phyloP scores from a whole-genome alignment of 116 monocot species.

The Cymodocea nodosa region DNA sequence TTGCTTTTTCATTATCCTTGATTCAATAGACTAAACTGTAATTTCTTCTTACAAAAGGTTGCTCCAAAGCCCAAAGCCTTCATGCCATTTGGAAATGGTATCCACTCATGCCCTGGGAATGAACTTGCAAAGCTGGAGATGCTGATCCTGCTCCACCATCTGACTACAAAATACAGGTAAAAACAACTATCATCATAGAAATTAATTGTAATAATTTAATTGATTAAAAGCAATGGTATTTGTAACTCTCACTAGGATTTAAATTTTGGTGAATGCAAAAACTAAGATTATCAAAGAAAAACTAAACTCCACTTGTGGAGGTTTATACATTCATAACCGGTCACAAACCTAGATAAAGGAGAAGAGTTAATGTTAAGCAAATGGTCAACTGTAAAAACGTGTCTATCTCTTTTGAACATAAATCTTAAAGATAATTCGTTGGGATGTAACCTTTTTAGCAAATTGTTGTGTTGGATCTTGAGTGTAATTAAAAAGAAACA shows the following conservation, averaged over 20 bases:
- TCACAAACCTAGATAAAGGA: no score
- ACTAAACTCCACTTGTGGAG: not conserved
- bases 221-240: no score
- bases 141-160: constrained; percentile 89
- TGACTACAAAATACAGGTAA: constrained; percentile 91
- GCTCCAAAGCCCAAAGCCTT: constrained; percentile 78
- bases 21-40: not conserved
- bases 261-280: no score
- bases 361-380: no score
- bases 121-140: constrained; percentile 95
- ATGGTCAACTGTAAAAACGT: no score
- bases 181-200: not conserved
- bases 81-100: constrained; percentile 92
- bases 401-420: no score
- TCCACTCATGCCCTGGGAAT: constrained; percentile 91
- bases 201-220: not conserved
- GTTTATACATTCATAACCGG: no score
- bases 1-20: not conserved
- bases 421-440: no score
- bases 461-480: no score
- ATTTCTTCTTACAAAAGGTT: constrained; percentile 8
- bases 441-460: no score
- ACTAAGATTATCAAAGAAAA: not conserved
- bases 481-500: no score
- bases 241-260: no score